Evolutionary conservation across 371 early-diverging fungal genomes (phyloP), one percentile per base, ranked within the genome.

Genomic region (Mortierella sp.): DNA sequence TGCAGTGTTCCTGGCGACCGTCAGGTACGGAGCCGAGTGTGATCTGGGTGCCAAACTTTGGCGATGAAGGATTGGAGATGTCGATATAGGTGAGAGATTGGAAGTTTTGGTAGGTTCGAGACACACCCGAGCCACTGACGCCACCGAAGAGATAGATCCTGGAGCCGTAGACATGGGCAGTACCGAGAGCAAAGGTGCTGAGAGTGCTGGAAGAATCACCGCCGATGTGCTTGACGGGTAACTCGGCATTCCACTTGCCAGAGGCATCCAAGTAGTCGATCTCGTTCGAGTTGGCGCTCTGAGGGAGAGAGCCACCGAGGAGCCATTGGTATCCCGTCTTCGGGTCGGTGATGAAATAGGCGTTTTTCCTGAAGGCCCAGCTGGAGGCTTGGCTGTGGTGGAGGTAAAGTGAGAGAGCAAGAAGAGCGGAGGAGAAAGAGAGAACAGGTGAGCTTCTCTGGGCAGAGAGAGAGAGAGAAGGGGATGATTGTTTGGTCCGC

Each of bases 1-100:
- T 72, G 57, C 80, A 79, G 44, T 79, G 80, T 14, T 79, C 53
- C 57, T 79, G 80, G 47, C 80, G 73, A 11, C 63, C 30, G 6
- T 37, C 47, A 21, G 80, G 80, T 15, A 66, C n/a, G 0, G 29
- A 1, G 12, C 80, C 80, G n/a, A 70, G n/a, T 1, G 80, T 64
- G 56, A 63, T 47, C 29, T 77, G 79, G 9, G 21, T 37, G 4
- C 73, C 79, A 46, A 45, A n/a, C 1, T 57, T 66, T 6, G 66
- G 66, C 1, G 66, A 3, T 9, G 37, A 12, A 21, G n/a, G 9
- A 7, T 43, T 58, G 2, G 68, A 61, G 48, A 72, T 30, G 44
- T 77, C 73, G 37, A 69, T 60, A 15, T 25, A 57, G 29, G 66
- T 69, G 14, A 53, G 53, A 23, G 23, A 11, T 21, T 53, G 53